Base-by-base conservation (phyloP, 208 protist genomes). In the Leishmania tropica region DNA sequence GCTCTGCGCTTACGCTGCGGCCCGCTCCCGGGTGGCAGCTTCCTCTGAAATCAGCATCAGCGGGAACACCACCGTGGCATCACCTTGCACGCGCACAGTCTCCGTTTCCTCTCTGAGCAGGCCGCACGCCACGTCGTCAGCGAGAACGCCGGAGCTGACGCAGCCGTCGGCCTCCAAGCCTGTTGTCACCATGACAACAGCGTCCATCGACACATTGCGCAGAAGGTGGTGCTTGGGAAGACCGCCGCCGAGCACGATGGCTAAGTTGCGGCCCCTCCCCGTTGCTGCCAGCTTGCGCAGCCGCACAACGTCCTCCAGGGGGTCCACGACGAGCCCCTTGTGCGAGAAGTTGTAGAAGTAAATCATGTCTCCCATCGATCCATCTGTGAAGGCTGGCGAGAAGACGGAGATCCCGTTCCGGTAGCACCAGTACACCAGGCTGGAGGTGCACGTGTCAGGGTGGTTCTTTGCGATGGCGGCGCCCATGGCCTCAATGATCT, bases 281-380 rank as follows among this genome's bases (percentile, higher is more conserved):
- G 15, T 62, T 64, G 78, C 72, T 42, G 85, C 81, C 28, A 84
- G 64, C 10, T 62, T 58, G 19, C 90, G 88, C 76, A 98, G 85
- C 53, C 83, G 86, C 71, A 80, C 82, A 31, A 99, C 90, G 76
- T 99, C 98, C 53, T 73, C 42, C 7, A 99, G 87, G 6, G 99
- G 89, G 87, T 99, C 99, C 2, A 99, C 83, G 0, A 99, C 90
- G 19, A 99, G 91, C 7, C 99, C 99, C 47, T 99, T 99, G 17
- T 98, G 94, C 7, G 95, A 98, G 68, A 98, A 99, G 31, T 98
- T 99, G 90, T 99, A 99, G 87, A 99, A 99, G 89, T 99, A 99
- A 67, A 99, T 96, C 99, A 99, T 99, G 88, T 99, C 99, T 35
- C 99, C 99, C 78, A 99, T 98, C 8, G 98, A 99, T 15, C 99